Evolutionary conservation across 1,284 basidiomycete species (phyloP).

Genomic region (Somion occarium): DNA sequence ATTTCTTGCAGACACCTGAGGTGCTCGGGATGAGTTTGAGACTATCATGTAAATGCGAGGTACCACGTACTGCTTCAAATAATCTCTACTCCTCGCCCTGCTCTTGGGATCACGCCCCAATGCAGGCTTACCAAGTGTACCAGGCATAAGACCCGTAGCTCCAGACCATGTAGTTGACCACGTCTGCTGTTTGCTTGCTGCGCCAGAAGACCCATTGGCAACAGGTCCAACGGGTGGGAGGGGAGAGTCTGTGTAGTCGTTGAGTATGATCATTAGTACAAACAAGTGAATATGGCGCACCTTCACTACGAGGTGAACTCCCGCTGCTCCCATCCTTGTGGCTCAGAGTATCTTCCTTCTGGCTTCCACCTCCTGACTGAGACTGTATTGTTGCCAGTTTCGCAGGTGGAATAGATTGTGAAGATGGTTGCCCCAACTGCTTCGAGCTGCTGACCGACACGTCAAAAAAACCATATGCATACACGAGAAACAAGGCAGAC

Average conservation of each 20-base stretch:
- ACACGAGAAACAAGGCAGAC: constrained; percentile 25
- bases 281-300: constrained; percentile 32
- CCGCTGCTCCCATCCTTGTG: constrained; percentile 73
- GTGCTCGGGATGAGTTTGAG: constrained; percentile 1
- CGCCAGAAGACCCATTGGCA: constrained; percentile 50
- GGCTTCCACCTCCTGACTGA: constrained; percentile 43
- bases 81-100: constrained; percentile 91
- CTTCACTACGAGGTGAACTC: constrained; percentile 79
- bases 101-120: constrained; percentile 88
- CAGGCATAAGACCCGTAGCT: constrained; percentile 40
- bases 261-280: background rate
- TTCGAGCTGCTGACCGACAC: constrained; percentile 60
- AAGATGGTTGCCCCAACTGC: constrained; percentile 58
- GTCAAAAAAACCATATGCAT: constrained; percentile 23
- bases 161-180: constrained; percentile 42
- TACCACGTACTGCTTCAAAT: constrained; percentile 85
- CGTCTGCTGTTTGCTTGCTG: constrained; percentile 41
- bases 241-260: constrained; percentile 52
- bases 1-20: constrained; percentile 93
- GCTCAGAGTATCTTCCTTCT: constrained; percentile 65
- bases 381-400: constrained; percentile 58
- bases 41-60: constrained; percentile 1
- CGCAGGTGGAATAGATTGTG: constrained; percentile 49
- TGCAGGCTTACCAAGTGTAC: constrained; percentile 63
- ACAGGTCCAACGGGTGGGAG: constrained; percentile 43